Base-by-base conservation (phyloP, 441 rosid species). In the Pelargonium exstipulatum region DNA sequence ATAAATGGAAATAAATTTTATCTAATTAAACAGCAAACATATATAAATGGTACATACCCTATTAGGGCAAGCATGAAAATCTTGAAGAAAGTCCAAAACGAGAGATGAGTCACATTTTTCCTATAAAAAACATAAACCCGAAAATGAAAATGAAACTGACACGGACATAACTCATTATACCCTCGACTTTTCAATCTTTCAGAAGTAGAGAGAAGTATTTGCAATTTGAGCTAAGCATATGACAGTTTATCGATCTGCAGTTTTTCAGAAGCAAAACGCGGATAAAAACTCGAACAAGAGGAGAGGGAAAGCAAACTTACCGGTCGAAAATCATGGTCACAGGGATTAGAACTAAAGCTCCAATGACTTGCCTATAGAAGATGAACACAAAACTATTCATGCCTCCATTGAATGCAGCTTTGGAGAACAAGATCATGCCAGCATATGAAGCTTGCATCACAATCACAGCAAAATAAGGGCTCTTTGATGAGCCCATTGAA, bases 361-460 rank as follows among this genome's bases (percentile, higher is more conserved):
- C 81, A 10, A 66, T 53, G 0, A 68, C 13, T 55, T 74, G 81
- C 61, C 76, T 62, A 35, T 78, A 74, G 71, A 78, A 78, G 63
- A 71, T 14, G 42, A 78, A 78, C 49, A 74, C 74, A 65, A 14
- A 78, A 18, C 18, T 71, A 42, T 64, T 78, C 81, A 74, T 74
- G 1, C 78, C 81, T 37, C 13, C 51, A 24, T 74, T 61, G 42
- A 74, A 65, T 9, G 68, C 81, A 2, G 78, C 78, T 71, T 74
- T 78, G 63, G 71, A 67, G 35, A 78, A 64, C 66, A 78, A 62
- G 65, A 66, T 68, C 81, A 78, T 78, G 26, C 81, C 81, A 5
- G 76, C 68, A 43, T 60, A 65, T 9, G 75, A 64, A 37, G 51
- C 71, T 69, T 78, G 76, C 42, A 71, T 43, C 60, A 32, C 57